phyloP scores from a whole-genome alignment of 768 basidiomycete species.

The Rhizopogon vesiculosus region DNA sequence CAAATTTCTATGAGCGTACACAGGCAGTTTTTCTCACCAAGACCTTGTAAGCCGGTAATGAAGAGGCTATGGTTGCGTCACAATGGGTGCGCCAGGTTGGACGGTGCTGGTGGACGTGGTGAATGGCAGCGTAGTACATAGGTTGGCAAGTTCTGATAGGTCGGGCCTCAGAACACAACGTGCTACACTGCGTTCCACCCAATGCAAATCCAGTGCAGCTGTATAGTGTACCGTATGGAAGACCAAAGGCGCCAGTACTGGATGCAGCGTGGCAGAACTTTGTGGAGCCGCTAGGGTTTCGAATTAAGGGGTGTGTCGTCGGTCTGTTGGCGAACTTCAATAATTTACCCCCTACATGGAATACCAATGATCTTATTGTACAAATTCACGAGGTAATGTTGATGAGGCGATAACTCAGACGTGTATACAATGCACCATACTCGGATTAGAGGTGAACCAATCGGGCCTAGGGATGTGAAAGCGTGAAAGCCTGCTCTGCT shows the following conservation, averaged over 20 bases:
- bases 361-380: not conserved
- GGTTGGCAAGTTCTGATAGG: too few species aligned
- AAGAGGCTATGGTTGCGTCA: too few species aligned
- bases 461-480: constrained; percentile 2
- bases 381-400: not conserved
- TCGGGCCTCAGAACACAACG: too few species aligned
- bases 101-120: too few species aligned
- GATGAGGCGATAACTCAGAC: constrained; percentile 11
- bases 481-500: not conserved
- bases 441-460: constrained; percentile 15
- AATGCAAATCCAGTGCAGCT: constrained; percentile 5
- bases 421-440: constrained; percentile 20
- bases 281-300: constrained; percentile 62
- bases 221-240: constrained; percentile 3
- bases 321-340: not conserved
- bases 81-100: too few species aligned
- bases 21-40: too few species aligned
- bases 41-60: too few species aligned
- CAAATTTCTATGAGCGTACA: too few species aligned
- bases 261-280: constrained; percentile 67
- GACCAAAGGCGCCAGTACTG: constrained; percentile 31
- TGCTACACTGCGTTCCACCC: too few species aligned
- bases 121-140: too few species aligned
- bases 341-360: not conserved
- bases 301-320: not conserved